Evolutionary conservation across 2,329 filamentous ascomycete genomes (phyloP).

Genomic region (Aspergillus pseudoglaucus): DNA sequence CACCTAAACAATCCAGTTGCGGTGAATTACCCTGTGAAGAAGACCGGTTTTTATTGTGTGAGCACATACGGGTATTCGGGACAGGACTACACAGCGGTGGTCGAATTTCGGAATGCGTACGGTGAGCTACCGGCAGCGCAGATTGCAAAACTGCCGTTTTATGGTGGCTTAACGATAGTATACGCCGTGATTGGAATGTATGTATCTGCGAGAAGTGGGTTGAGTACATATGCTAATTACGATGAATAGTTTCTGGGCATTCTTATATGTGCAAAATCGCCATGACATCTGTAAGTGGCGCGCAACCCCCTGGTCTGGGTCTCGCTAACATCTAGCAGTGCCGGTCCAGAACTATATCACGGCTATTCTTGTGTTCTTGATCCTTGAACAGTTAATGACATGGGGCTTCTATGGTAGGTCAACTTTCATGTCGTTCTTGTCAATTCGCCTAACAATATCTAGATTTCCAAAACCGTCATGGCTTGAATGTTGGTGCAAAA

Average conservation of each 20-base stretch:
- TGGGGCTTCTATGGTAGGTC: slow-evolving; percentile 87
- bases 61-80: slow-evolving; percentile 65
- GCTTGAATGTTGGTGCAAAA: slow-evolving; percentile 74
- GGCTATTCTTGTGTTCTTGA: slow-evolving; percentile 87
- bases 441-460: slow-evolving; percentile 27
- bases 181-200: slow-evolving; percentile 78
- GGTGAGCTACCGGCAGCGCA: slow-evolving; percentile 92
- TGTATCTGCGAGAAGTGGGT: slow-evolving; percentile 19
- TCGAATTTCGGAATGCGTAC: slow-evolving; percentile 92
- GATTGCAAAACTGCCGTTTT: slow-evolving; percentile 95
- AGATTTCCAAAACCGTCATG: slow-evolving; percentile 91
- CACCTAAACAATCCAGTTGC: slow-evolving; percentile 66
- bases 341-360: slow-evolving; percentile 99
- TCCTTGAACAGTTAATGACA: slow-evolving; percentile 94
- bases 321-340: slow-evolving; percentile 48
- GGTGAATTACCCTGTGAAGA: slow-evolving; percentile 76
- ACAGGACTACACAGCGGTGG: slow-evolving; percentile 67
- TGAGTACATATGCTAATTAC: slow-evolving; percentile 12
- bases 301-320: not conserved
- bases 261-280: slow-evolving; percentile 90
- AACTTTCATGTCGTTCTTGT: not conserved
- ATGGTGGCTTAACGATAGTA: slow-evolving; percentile 86
- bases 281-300: slow-evolving; percentile 68
- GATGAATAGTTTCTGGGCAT: slow-evolving; percentile 70
- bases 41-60: slow-evolving; percentile 95